Base-by-base conservation (phyloP, 352 stramenopile genomes). In the Globisporangium rhizosaccharum region DNA sequence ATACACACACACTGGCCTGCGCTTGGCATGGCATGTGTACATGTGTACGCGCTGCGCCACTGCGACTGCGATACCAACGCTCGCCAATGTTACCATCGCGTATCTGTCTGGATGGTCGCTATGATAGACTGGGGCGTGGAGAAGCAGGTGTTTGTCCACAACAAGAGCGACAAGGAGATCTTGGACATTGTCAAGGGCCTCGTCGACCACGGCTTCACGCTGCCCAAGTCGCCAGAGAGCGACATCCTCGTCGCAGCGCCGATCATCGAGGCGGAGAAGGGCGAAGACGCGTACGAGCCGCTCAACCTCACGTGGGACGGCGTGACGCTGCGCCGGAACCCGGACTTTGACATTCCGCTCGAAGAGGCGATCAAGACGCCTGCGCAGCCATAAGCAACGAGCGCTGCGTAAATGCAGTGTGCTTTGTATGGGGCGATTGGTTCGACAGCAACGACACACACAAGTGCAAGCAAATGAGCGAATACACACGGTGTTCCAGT, bases 271-370 rank as follows among this genome's bases (percentile, higher is more conserved):
- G 81, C 78, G 0, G 71, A 53, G 26, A 75, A 77, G 51, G 81
- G 83, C 26, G 85, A 94, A 60, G 65, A 75, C 33, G 79, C 79
- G 30, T 94, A 91, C 70, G 76, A 88, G 28, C 76, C 82, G 51
- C 76, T 94, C 48, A 94, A 94, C 69, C 66, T 94, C 53, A 86
- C 79, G 53, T 94, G 85, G 85, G 85, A 94, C 66, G 85, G 85
- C 67, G 78, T 78, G 63, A 87, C 73, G 42, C 26, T 86, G 25
- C 85, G 85, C 44, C 82, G 85, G 60, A 94, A 94, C 72, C 85
- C 85, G 59, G 76, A 82, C 65, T 94, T 94, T 54, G 79, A 92
- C 62, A 75, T 92, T 45, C 80, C 81, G 15, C 56, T 91, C 44
- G 79, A 92, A 53, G 65, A 90, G 58, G 85, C 82, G 15, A 55